Conservation (phyloP, 305 asterid genomes). For the Fraxinus velutina region DNA sequence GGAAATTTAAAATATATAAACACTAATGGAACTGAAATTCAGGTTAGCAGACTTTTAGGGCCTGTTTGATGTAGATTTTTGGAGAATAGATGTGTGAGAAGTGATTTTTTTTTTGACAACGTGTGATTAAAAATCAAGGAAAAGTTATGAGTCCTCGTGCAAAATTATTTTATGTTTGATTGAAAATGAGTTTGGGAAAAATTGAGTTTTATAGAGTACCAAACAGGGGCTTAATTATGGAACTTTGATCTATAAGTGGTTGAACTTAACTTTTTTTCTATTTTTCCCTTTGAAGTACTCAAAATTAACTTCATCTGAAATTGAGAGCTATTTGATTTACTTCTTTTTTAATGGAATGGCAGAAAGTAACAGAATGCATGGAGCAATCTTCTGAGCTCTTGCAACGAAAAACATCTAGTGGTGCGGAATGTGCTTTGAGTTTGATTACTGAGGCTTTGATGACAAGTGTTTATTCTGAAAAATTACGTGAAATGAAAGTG, state of each 20-base stretch:
- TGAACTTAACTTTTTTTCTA: not conserved
- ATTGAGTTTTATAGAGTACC: not conserved
- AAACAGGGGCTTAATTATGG: not conserved
- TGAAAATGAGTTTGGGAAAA: not conserved
- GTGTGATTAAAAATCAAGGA: not conserved
- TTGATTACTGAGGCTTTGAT: constrained; percentile 66
- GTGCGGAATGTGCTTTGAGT: constrained; percentile 58
- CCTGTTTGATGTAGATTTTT: not conserved
- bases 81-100: not conserved
- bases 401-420: constrained; percentile 48
- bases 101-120: not conserved
- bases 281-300: not conserved
- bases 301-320: not conserved
- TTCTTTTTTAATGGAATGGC: constrained; percentile 23
- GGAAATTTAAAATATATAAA: not conserved
- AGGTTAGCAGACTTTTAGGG: not conserved
- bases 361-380: constrained; percentile 70
- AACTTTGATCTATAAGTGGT: not conserved
- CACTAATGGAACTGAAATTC: not conserved
- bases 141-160: not conserved
- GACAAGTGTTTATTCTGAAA: constrained; percentile 67
- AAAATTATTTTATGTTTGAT: no score
- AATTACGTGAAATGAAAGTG: constrained; percentile 74
- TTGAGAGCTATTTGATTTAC: constrained; percentile 4
- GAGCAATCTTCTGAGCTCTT: constrained; percentile 58